phyloP scores from a whole-genome alignment of 192 early-diverging fungal genomes.

The Gryganskiella cystojenkinii region DNA sequence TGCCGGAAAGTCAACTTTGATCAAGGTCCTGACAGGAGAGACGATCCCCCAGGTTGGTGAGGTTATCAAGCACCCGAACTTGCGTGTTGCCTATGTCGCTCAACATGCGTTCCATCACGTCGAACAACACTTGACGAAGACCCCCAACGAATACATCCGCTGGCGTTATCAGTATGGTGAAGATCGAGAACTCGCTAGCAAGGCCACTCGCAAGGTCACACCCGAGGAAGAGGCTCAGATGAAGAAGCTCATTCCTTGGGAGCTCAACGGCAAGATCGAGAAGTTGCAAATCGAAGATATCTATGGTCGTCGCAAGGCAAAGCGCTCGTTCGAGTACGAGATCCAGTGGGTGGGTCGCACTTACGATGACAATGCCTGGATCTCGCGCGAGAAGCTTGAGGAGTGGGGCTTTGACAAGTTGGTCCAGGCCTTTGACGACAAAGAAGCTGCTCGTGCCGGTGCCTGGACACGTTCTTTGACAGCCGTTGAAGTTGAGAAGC shows the following conservation, averaged over 20 bases:
- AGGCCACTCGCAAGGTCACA: conserved; percentile 73
- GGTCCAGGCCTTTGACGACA: conserved; percentile 53
- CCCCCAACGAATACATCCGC: conserved; percentile 68
- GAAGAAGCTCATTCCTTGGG: conserved; percentile 49
- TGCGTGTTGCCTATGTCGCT: conserved; percentile 86
- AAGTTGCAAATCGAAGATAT: conserved; percentile 61
- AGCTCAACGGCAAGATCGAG: conserved; percentile 50
- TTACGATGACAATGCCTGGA: conserved; percentile 78
- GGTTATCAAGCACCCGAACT: conserved; percentile 85
- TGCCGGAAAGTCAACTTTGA: conserved; percentile 56
- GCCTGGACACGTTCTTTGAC: conserved; percentile 76
- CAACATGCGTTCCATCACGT: conserved; percentile 91
- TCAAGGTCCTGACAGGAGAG: conserved; percentile 83
- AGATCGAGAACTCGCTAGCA: conserved; percentile 81
- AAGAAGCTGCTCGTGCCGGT: conserved; percentile 79
- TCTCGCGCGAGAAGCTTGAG: conserved; percentile 73
- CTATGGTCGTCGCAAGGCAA: conserved; percentile 78
- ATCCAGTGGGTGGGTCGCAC: conserved; percentile 81
- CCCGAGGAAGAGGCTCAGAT: conserved; percentile 67
- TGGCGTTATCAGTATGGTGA: conserved; percentile 84
- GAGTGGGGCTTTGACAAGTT: conserved; percentile 86
- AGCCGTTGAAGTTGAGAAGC: conserved; percentile 72
- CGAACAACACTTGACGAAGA: conserved; percentile 78
- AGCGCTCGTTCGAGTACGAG: conserved; percentile 71
- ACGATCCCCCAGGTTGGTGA: conserved; percentile 75